Evolutionary conservation across 1,284 basidiomycete species (phyloP), one percentile per base, ranked within the genome.

Genomic region (Tilletia setariae): DNA sequence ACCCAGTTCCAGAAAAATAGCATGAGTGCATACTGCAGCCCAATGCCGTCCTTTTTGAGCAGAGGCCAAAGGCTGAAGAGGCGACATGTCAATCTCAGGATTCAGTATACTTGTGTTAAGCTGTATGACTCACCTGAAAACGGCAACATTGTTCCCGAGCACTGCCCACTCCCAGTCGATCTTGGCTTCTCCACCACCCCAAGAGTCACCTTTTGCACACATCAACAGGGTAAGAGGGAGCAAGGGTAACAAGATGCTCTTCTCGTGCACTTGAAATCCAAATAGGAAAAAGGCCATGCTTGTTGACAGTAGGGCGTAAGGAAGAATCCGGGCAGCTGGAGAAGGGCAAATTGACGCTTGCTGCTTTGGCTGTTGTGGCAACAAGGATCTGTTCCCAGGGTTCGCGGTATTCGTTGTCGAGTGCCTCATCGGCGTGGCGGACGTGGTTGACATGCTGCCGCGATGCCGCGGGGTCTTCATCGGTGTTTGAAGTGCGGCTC

Each of bases 261-360:
- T 96, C 83, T 96, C 93, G 83, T 95, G 93, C 32, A 94, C 93
- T 80, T 96, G 93, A 82, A 96, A 95, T 7, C 93, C 94, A 84
- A 96, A 94, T 28, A 98, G 85, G 84, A 94, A 96, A 86, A 96
- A 95, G 2, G 92, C 90, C 85, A 94, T 78, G 2, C 79, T 76
- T 6, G 79, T 73, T 44, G 71, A 74, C 44, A 78, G 35, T 23
- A 82, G 74, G 42, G 82, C 82, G 59, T 81, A 82, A 2, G 74
- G 79, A 2, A 82, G 71, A 65, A 82, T 70, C 25, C 70, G 68
- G 0, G 80, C 79, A 3, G 82, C 91, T 88, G 30, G 90, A 87
- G 62, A 89, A 56, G n/a, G 86, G 56, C 56, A 61, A 21, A 61
- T 61, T 13, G 56, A 61, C 28, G 56, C 56, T 61, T 61, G 30